Percentiles rank a stretch among this genome's conserved stretches.
Evolutionary conservation across 2,329 filamentous ascomycete genomes (phyloP).

Genomic region (Scytalidium lignicola): DNA sequence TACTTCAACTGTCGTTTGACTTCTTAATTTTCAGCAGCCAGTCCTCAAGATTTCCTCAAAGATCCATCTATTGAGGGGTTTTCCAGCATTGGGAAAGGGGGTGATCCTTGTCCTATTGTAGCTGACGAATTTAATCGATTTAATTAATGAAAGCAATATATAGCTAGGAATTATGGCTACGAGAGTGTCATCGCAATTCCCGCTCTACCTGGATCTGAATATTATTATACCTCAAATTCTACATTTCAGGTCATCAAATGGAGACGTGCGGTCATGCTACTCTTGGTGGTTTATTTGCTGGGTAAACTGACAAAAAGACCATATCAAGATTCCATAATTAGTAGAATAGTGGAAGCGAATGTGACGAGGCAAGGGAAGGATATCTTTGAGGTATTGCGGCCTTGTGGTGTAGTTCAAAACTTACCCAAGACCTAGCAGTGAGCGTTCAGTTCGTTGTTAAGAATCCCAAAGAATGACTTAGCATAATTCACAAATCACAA

Average conservation of each 20-base stretch:
- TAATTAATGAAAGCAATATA: not conserved
- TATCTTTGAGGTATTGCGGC: constrained; percentile 1
- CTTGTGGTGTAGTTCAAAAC: not conserved
- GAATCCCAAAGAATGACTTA: not conserved
- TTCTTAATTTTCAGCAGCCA: too few species aligned
- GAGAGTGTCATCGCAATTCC: constrained; percentile 2
- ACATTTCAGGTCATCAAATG: constrained; percentile 5
- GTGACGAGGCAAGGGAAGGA: not conserved
- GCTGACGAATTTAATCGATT: not conserved
- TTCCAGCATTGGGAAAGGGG: constrained; percentile 1
- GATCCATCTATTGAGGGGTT: constrained; percentile 1
- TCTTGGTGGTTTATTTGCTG: constrained; percentile 4
- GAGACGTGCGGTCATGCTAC: constrained; percentile 8
- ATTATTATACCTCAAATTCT: constrained; percentile 4
- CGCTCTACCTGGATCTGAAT: not conserved
- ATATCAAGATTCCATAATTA: not conserved
- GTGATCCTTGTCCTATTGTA: constrained; percentile 2
- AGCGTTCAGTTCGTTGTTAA: not conserved
- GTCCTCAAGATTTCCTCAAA: not conserved
- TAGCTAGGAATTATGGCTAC: constrained; percentile 1
- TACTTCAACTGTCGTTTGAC: too few species aligned
- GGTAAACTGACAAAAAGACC: not conserved
- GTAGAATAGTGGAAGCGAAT: constrained; percentile 1
- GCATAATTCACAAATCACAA: constrained; percentile 1
- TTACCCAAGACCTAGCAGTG: not conserved